Conservation (phyloP, 169 alveolate species). For the Plasmodium malariae region DNA sequence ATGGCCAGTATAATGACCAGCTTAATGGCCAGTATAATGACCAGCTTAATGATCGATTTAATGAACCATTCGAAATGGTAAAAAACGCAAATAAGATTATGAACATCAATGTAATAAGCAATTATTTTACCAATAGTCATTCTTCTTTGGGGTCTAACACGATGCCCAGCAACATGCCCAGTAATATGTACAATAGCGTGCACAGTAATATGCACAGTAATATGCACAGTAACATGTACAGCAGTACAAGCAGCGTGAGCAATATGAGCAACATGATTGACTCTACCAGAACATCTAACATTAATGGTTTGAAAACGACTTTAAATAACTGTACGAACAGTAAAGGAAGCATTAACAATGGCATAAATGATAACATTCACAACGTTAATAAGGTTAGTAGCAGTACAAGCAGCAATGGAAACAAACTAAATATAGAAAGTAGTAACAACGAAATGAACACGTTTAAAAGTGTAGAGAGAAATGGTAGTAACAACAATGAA, state of each 20-base stretch:
- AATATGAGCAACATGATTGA: not conserved
- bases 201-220: not conserved
- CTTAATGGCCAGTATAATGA: too few species aligned
- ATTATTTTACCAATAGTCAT: too few species aligned
- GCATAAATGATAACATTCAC: too few species aligned
- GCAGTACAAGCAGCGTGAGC: not conserved
- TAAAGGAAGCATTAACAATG: too few species aligned
- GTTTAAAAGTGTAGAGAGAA: not conserved
- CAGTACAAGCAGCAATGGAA: too few species aligned
- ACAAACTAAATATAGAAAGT: not conserved
- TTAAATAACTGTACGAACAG: not conserved
- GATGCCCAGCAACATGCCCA: not conserved
- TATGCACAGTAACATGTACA: not conserved
- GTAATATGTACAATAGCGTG: not conserved
- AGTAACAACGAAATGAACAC: conserved; percentile 6
- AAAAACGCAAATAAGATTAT: not conserved
- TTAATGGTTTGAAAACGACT: not conserved
- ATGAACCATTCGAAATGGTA: conserved; percentile 2
- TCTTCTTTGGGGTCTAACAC: too few species aligned
- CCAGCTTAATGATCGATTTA: too few species aligned
- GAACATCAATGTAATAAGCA: not conserved
- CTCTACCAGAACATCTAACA: not conserved
- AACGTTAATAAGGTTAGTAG: too few species aligned
- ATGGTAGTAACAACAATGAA: not conserved
- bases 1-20: too few species aligned